Base-by-base conservation (phyloP, 2,329 filamentous ascomycete genomes). In the Verticillium isaacii region DNA sequence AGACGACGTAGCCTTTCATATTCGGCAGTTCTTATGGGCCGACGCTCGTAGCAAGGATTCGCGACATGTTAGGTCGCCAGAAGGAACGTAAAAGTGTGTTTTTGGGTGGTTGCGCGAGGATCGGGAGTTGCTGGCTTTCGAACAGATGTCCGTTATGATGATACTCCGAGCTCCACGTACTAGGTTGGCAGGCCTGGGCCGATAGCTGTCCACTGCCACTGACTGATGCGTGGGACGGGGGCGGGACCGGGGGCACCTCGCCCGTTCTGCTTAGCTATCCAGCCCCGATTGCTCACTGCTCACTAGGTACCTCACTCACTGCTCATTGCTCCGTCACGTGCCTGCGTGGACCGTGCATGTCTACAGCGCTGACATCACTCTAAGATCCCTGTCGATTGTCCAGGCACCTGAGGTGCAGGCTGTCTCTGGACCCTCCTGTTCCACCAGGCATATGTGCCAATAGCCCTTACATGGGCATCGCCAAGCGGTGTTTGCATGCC, bases 1-100 rank as follows among this genome's bases (percentile, higher is more conserved):
- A 79, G 58, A 78, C 61, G 61, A 76, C 68, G 68, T 71, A 71
- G 67, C 72, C 69, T 70, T 73, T 76, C 78, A 80, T 80, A 60
- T 57, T 76, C 66, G 72, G 71, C 71, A 73, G 66, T 64, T 68
- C 65, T 68, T 75, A 75, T 72, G 66, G 72, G 70, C 70, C 70
- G 67, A 66, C 67, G 29, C 63, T 52, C 36, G 56, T 36, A 41
- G 60, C 37, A 60, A 60, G 60, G 60, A 32, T 45, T 56, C 63
- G 60, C 63, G 61, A 66, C 64, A 66, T 66, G 61, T 62, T 66
- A 63, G 55, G 59, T 23, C 56, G 50, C 54, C 57, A 56, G 12
- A 36, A 5, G 39, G 45, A 54, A 17, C 29, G 29, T 15, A 32
- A 15, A 17, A 32, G 36, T 56, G 41, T 34, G 56, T 32, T 39